Evolutionary conservation across 1,139 yeast species (phyloP), one percentile per base, ranked within the genome.

Genomic region (Suhomyces taliae): DNA sequence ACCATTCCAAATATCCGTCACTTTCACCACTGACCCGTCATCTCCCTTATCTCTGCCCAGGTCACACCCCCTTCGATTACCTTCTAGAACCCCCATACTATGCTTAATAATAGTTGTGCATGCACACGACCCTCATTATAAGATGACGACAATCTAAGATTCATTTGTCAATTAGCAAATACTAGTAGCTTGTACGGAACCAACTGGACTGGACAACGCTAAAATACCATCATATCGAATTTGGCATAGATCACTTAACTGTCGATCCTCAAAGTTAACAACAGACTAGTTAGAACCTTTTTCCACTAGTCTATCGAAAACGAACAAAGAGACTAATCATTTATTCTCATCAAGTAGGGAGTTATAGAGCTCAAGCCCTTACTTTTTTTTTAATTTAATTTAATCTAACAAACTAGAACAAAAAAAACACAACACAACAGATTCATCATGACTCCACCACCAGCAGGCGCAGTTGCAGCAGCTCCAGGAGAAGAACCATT

Each of bases 401-500:
- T 29, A 29, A 29, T 11, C 7, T 29, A 19, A 19, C 1, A 14
- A 14, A 14, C 24, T 19, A 19, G 24, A 19, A 19, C 24, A 19
- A 6, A 19, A 19, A 14, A 14, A 14, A 14, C 15, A 14, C 15
- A 14, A 14, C 15, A 14, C 15, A 14, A 29, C 32, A 29, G n/a
- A 29, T 29, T 29, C 32, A 29, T 14, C 34, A 37, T 37, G 40
- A 36, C 40, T 7, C 42, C 45, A 33, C 42, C 41, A 33, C 15
- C 33, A 14, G 32, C 41, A 19, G 41, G 31, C 33, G 44, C 40
- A n/a, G 34, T 54, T 46, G 41, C 50, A 52, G 41, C 50, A 52
- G 14, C 57, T 48, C 45, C 46, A 47, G 36, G 49, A 36, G 72
- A 67, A 26, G 74, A 70, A 43, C 67, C 69, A 8, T 48, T 48